These are phyloP conservation scores for Cordyceps fumosorosea DNA, from an alignment of 2,329 filamentous ascomycete species.

Conservation along the genomic window DNA sequence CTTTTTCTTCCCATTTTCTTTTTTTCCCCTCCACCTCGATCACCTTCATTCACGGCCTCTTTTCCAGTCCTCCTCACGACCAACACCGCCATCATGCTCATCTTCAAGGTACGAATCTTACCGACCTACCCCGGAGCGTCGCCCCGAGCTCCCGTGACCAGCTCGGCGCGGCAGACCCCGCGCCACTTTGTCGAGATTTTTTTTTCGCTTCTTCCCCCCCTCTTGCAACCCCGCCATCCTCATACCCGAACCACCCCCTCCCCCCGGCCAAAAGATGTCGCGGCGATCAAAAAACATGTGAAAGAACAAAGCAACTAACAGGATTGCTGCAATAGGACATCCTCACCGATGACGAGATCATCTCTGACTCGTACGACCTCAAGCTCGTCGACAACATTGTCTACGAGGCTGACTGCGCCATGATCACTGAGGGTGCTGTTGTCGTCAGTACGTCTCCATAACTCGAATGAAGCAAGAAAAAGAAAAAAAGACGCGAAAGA, in stretches of 20 bases:
- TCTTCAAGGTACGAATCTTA: slow-evolving; percentile 11
- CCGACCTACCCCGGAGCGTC: neutral
- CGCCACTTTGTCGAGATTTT: neutral
- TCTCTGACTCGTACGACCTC: slow-evolving; percentile 89
- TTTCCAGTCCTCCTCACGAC: neutral
- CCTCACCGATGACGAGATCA: slow-evolving; percentile 85
- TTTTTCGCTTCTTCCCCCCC: neutral
- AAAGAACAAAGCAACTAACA: neutral
- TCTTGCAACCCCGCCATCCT: slow-evolving; percentile 11
- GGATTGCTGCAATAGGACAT: slow-evolving; percentile 59
- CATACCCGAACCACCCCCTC: neutral
- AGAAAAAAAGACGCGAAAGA: neutral
- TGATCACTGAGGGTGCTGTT: slow-evolving; percentile 74
- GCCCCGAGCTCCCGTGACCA: neutral
- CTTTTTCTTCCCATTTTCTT: neutral
- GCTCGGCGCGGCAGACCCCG: neutral
- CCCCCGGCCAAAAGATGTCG: neutral
- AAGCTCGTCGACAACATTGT: slow-evolving; percentile 72
- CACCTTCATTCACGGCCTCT: neutral
- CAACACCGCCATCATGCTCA: slow-evolving; percentile 14
- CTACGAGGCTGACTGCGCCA: slow-evolving; percentile 88
- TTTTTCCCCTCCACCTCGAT: slow-evolving; percentile 3
- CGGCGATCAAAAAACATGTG: neutral
- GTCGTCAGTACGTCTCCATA: slow-evolving; percentile 58
- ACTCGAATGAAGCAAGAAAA: neutral